Evolutionary conservation across 2,329 filamentous ascomycete genomes (phyloP).

Genomic region (Claviceps africana): DNA sequence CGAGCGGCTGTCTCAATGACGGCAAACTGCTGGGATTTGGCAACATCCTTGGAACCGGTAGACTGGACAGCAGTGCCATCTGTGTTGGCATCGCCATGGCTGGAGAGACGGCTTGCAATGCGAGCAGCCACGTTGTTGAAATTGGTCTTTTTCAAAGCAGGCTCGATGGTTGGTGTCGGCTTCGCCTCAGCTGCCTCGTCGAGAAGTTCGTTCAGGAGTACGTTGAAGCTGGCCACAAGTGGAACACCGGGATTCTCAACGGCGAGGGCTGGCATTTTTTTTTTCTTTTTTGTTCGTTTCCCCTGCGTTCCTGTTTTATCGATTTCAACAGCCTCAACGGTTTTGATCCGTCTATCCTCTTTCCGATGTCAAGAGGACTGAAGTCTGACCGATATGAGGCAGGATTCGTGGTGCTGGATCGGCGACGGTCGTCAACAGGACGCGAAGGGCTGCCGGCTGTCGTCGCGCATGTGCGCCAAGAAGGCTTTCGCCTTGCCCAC

Average conservation of each 20-base stretch:
- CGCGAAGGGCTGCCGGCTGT: not conserved
- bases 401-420: not conserved
- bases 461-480: not conserved
- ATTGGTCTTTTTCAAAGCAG: constrained; percentile 57
- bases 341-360: too few relatives aligned
- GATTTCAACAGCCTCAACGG: too few relatives aligned
- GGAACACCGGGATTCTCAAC: constrained; percentile 33
- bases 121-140: constrained; percentile 35
- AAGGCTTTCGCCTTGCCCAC: not conserved
- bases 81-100: constrained; percentile 15
- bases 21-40: constrained; percentile 42
- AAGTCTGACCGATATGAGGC: not conserved
- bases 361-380: too few relatives aligned
- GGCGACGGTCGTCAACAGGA: not conserved
- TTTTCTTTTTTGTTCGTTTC: too few relatives aligned
- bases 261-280: constrained; percentile 38
- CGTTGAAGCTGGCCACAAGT: constrained; percentile 38
- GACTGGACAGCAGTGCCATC: constrained; percentile 10
- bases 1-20: constrained; percentile 75
- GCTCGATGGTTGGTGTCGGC: constrained; percentile 50
- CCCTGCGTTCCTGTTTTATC: not conserved
- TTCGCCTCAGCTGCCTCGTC: constrained; percentile 45
- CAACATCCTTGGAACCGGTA: constrained; percentile 25
- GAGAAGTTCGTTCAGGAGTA: constrained; percentile 43
- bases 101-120: constrained; percentile 23